Conservation (phyloP, 441 rosid species). For the Gossypium gossypioides region DNA sequence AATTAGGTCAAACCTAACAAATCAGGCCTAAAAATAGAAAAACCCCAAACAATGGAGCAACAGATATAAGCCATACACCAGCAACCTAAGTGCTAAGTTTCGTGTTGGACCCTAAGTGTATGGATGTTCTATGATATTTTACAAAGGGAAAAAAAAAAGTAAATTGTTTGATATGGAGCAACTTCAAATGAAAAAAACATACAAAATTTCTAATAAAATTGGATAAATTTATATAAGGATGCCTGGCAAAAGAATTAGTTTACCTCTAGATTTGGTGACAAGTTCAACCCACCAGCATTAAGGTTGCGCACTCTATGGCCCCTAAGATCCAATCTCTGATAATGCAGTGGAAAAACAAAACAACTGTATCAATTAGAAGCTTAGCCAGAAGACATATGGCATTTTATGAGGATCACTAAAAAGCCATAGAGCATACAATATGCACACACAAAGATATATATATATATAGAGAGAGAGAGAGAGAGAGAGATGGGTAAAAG, state of each 20-base stretch:
- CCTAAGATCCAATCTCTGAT: conserved; percentile 91
- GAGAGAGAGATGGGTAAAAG: not conserved
- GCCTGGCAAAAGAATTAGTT: conserved; percentile 10
- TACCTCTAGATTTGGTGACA: conserved; percentile 87
- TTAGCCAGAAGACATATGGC: conserved; percentile 3
- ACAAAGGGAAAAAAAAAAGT: not conserved
- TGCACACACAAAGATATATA: not conserved
- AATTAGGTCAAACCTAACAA: not conserved
- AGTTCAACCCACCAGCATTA: conserved; percentile 65
- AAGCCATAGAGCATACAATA: not conserved
- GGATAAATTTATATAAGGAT: conserved; percentile 3
- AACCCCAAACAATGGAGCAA: not conserved
- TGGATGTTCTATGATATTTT: not conserved
- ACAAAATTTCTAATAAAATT: not conserved
- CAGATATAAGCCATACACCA: not conserved
- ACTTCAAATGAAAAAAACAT: not conserved
- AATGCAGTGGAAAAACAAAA: conserved; percentile 15
- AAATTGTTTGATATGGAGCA: not conserved
- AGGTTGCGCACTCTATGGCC: conserved; percentile 89
- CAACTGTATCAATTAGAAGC: not conserved
- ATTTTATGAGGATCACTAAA: not conserved
- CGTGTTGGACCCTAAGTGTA: not conserved
- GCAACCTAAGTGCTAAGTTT: not conserved
- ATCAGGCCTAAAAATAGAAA: not conserved
- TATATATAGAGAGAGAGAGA: too few species aligned